A percentile compares a stretch with the other conserved stretches of the same genome.
Evolutionary conservation across 306 rosid genomes (phyloP).

Genomic region (Castanea mollissima): DNA sequence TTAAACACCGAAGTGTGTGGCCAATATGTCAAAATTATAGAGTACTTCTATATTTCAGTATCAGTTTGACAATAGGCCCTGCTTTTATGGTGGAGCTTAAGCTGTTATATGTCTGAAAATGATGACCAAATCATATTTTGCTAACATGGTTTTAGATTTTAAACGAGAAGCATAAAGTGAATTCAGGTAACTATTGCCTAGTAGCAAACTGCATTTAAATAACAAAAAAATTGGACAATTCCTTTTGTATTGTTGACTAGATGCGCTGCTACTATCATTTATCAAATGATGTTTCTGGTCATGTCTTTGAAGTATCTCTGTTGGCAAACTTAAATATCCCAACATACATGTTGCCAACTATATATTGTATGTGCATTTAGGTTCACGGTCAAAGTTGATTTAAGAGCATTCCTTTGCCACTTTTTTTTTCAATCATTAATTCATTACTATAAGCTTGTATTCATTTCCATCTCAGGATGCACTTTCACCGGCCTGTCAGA

Average conservation of each 20-base stretch:
- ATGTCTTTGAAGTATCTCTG: not conserved
- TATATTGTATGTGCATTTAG: not conserved
- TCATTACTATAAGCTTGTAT: conserved; percentile 5
- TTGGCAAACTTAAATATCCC: not conserved
- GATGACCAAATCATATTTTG: not conserved
- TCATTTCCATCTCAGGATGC: conserved; percentile 52
- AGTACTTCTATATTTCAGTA: not conserved
- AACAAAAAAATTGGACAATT: not conserved
- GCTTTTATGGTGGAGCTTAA: not conserved
- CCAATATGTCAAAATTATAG: not conserved
- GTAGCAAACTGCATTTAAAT: not conserved
- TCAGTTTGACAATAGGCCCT: not conserved
- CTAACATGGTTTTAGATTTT: not conserved
- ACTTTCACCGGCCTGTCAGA: conserved; percentile 85
- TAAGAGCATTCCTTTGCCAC: not conserved
- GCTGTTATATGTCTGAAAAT: not conserved
- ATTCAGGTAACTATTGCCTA: not conserved
- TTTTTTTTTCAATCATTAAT: not conserved
- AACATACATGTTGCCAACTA: not conserved
- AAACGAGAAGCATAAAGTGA: not conserved
- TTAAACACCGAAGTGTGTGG: not conserved
- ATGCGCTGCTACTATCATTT: not conserved
- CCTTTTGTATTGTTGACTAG: not conserved
- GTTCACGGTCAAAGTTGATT: not conserved
- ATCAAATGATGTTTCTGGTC: not conserved